Evolutionary conservation across 306 rosid genomes (phyloP).

Genomic region (Trifolium pratense): DNA sequence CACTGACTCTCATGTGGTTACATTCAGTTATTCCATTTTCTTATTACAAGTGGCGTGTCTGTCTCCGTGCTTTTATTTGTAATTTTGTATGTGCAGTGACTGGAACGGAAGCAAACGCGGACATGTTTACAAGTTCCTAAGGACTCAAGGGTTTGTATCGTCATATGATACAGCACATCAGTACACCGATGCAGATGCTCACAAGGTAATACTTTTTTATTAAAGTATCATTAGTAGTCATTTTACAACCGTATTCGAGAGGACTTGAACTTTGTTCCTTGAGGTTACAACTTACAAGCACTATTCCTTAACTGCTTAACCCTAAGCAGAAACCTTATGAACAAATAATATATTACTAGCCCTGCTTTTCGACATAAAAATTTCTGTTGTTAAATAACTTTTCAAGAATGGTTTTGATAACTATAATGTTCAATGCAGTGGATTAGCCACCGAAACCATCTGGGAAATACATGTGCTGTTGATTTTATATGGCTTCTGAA

Average conservation of each 20-base stretch:
- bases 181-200: constrained; percentile 84
- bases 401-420: not conserved
- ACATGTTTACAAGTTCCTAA: constrained; percentile 81
- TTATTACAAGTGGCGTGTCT: not conserved
- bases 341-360: no score
- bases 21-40: not conserved
- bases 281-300: no score
- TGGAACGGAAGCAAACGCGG: constrained; percentile 98
- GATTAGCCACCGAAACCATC: constrained; percentile 93
- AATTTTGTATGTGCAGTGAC: constrained; percentile 56
- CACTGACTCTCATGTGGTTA: not conserved
- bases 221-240: not conserved
- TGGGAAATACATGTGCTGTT: constrained; percentile 86
- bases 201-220: constrained; percentile 57
- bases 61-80: no score
- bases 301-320: no score
- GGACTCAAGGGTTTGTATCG: constrained; percentile 87
- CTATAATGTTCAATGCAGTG: constrained; percentile 56
- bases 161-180: constrained; percentile 93
- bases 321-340: no score
- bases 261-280: no score
- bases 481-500: constrained; percentile 91
- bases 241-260: no score
- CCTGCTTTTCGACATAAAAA: no score
- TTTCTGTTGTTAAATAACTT: no score